Percentiles rank a stretch among this genome's conserved stretches.
Evolutionary conservation across 1,139 yeast genomes (phyloP).

Genomic region (Debaryomyces singareniensis): DNA sequence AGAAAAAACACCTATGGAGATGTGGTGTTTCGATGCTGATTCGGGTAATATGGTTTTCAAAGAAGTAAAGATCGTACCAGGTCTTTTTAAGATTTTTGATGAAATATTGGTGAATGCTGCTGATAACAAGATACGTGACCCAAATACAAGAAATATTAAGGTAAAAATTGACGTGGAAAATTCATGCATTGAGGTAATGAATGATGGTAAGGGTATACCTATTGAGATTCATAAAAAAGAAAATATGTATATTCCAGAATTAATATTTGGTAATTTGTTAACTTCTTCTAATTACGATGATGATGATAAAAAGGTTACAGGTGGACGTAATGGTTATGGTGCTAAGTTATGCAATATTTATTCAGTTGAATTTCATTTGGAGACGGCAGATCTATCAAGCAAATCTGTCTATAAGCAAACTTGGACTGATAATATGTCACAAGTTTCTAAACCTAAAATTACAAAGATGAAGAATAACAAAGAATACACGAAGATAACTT

Average conservation of each 20-base stretch:
- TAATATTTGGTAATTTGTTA: slow-evolving; percentile 90
- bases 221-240: slow-evolving; percentile 90
- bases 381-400: slow-evolving; percentile 74
- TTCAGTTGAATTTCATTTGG: slow-evolving; percentile 80
- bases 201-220: slow-evolving; percentile 96
- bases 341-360: slow-evolving; percentile 89
- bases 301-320: slow-evolving; percentile 90
- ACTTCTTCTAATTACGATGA: slow-evolving; percentile 97
- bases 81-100: slow-evolving; percentile 92
- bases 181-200: slow-evolving; percentile 72
- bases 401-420: slow-evolving; percentile 67
- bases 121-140: slow-evolving; percentile 94
- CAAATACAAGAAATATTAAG: slow-evolving; percentile 76
- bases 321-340: slow-evolving; percentile 98
- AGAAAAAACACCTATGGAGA: slow-evolving; percentile 68
- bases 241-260: slow-evolving; percentile 88
- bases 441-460: slow-evolving; percentile 71
- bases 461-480: slow-evolving; percentile 50
- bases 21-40: slow-evolving; percentile 80
- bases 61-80: slow-evolving; percentile 83
- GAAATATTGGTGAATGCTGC: slow-evolving; percentile 98
- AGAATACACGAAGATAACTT: slow-evolving; percentile 84
- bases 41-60: slow-evolving; percentile 67
- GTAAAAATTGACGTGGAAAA: slow-evolving; percentile 74
- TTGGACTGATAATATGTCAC: slow-evolving; percentile 86